These are phyloP conservation scores for Poronia punctata DNA, from an alignment of 495 filamentous ascomycete genomes.

Conservation along the genomic window DNA sequence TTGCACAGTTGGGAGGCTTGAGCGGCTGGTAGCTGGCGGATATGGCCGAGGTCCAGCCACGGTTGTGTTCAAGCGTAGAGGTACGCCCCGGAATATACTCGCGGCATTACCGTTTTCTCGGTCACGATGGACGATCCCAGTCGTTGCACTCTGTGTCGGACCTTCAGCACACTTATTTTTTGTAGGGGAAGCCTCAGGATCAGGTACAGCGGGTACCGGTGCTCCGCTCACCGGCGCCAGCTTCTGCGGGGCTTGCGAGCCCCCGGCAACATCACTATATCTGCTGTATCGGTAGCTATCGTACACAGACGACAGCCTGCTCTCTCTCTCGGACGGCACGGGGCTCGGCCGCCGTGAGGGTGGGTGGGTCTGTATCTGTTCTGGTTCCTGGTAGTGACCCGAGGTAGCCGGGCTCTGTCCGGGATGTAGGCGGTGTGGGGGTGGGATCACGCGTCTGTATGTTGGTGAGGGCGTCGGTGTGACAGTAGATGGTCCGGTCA, in stretches of 20 bases:
- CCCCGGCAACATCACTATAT: neutral
- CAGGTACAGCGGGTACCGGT: neutral
- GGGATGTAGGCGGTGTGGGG: slow-evolving; percentile 11
- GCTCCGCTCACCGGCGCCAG: slow-evolving; percentile 1
- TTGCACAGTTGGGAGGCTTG: too few species aligned
- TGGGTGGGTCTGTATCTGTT: neutral
- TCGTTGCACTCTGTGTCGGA: neutral
- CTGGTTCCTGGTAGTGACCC: neutral
- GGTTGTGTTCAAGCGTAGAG: neutral
- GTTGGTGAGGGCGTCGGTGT: slow-evolving; percentile 19
- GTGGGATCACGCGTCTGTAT: slow-evolving; percentile 7
- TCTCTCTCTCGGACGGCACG: slow-evolving; percentile 18
- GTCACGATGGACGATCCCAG: neutral
- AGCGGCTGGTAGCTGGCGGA: neutral
- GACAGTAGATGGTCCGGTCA: neutral
- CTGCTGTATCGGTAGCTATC: slow-evolving; percentile 22
- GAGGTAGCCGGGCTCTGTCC: slow-evolving; percentile 9
- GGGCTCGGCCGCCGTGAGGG: slow-evolving; percentile 17
- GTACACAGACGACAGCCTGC: slow-evolving; percentile 24
- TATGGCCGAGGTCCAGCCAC: neutral
- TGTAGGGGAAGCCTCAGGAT: neutral
- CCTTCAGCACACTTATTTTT: neutral
- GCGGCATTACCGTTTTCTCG: neutral
- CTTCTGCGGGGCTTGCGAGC: slow-evolving; percentile 1
- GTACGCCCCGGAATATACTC: neutral